phyloP scores from a whole-genome alignment of 2,329 filamentous ascomycete genomes.

The Penicillium sp. region DNA sequence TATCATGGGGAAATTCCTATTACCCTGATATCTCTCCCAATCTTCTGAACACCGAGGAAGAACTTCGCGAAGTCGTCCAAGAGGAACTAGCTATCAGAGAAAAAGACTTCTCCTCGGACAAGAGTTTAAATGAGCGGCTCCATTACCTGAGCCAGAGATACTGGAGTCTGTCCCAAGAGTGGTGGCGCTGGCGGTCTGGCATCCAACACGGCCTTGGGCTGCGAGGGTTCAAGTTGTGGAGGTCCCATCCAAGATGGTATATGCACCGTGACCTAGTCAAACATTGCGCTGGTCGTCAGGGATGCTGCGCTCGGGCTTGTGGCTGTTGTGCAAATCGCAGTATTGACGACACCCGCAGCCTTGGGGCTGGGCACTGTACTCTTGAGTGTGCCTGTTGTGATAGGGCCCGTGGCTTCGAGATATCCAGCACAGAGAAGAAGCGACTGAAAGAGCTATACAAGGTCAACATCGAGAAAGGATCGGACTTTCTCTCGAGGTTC shows the following conservation, averaged over 20 bases:
- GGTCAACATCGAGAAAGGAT: not conserved
- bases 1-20: not conserved
- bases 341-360: not conserved
- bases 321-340: slow-evolving; percentile 4
- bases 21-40: not conserved
- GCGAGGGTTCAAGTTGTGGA: slow-evolving; percentile 6
- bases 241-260: slow-evolving; percentile 6
- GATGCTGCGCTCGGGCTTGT: slow-evolving; percentile 7
- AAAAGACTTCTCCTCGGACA: not conserved
- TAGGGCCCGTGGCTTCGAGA: not conserved
- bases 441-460: not conserved
- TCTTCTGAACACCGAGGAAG: not conserved
- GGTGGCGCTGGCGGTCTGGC: not conserved
- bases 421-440: not conserved
- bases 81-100: not conserved
- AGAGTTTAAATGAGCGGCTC: not conserved
- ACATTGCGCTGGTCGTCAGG: slow-evolving; percentile 1
- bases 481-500: not conserved
- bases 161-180: not conserved
- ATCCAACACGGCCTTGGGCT: not conserved
- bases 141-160: not conserved
- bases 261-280: slow-evolving; percentile 6
- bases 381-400: slow-evolving; percentile 8
- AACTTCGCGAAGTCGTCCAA: not conserved
- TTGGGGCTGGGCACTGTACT: slow-evolving; percentile 6